These are phyloP conservation scores for Sporothrix phasma DNA, from an alignment of 2,329 filamentous ascomycete species.

Conservation along the genomic window DNA sequence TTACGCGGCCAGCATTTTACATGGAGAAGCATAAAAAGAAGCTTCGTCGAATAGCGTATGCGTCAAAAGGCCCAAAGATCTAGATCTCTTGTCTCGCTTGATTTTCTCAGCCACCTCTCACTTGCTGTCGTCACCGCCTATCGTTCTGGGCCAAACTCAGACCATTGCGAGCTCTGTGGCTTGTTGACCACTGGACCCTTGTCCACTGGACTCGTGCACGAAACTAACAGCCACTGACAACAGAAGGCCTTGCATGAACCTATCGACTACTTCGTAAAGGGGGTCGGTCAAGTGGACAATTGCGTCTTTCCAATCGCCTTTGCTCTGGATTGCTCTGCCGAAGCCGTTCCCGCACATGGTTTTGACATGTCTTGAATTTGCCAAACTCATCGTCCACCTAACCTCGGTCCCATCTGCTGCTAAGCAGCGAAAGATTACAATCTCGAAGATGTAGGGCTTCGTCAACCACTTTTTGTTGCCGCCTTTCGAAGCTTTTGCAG, in stretches of 20 bases:
- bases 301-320: neutral
- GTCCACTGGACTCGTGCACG: neutral
- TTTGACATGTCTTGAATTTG: neutral
- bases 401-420: neutral
- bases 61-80: neutral
- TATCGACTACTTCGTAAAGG: neutral
- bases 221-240: neutral
- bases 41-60: neutral
- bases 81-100: neutral
- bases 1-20: neutral
- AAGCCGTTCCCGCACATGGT: neutral
- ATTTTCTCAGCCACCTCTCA: neutral
- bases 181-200: neutral
- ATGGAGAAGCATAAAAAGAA: neutral
- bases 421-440: neutral
- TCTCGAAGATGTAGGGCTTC: neutral
- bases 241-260: neutral
- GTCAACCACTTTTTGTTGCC: neutral
- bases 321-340: neutral
- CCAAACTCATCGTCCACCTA: neutral
- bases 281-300: neutral
- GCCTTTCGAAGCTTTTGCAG: neutral
- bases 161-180: neutral
- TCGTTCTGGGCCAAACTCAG: neutral
- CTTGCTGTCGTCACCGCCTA: neutral